Conservation (phyloP, 2,329 filamentous ascomycete genomes). For the Coniochaeta sp. region DNA sequence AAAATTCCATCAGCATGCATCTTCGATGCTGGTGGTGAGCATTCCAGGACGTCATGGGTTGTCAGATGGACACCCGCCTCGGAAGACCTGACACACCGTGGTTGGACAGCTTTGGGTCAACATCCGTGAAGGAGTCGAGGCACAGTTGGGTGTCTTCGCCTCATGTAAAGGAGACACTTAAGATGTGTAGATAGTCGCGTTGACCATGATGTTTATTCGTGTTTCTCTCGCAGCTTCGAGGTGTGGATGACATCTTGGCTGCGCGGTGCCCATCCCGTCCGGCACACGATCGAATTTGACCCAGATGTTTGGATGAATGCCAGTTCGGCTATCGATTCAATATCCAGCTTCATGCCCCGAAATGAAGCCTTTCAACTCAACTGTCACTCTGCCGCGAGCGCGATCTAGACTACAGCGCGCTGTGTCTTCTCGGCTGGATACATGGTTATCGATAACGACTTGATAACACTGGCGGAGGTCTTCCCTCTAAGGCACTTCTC, state of each 20-base stretch:
- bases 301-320: not conserved
- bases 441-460: not conserved
- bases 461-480: too few relatives aligned
- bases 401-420: not conserved
- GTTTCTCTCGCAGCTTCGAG: too few relatives aligned
- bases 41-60: too few relatives aligned
- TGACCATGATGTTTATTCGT: too few relatives aligned
- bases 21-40: not conserved
- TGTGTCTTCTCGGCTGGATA: not conserved
- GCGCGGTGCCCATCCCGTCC: not conserved
- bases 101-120: too few relatives aligned
- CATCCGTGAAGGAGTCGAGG: too few relatives aligned
- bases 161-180: too few relatives aligned
- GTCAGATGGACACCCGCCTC: too few relatives aligned
- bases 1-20: not conserved
- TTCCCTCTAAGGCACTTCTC: too few relatives aligned
- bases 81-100: too few relatives aligned
- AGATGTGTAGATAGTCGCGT: too few relatives aligned
- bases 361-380: not conserved
- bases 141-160: too few relatives aligned
- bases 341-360: not conserved
- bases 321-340: not conserved
- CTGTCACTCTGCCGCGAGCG: not conserved
- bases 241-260: not conserved
- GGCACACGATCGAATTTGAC: not conserved